Base-by-base conservation (phyloP, 192 early-diverging fungal genomes). In the Backusella psychrophila region DNA sequence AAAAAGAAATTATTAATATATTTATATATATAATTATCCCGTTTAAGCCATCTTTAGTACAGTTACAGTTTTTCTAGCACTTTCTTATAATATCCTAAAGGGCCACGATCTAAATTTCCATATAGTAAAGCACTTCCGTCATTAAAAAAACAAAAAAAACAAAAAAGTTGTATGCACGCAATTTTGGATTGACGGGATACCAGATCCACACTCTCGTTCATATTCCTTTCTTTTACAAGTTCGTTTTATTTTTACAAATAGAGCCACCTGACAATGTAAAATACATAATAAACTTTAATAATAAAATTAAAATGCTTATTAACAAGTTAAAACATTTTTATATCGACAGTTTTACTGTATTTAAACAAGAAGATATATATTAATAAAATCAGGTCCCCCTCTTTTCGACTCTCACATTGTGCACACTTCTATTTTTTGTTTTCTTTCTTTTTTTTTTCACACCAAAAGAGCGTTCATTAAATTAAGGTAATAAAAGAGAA, bases 1-100 rank as follows among this genome's bases (percentile, higher is more conserved):
- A 79, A 79, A 79, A 66, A 74, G 46, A 49, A 49, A 49, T 49
- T 49, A 49, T n/a, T 49, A 14, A 59, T 59, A 59, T 59, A 23
- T 59, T 59, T 59, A 26, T 59, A 21, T 33, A 21, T 9, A 59
- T 59, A 59, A 29, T 29, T 59, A 59, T 59, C 56, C 56, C 56
- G 56, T 59, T 59, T 59, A 59, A 59, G 56, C 56, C 56, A 59
- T 59, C 23, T 59, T 59, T 59, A 59, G 56, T 12, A 59, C 56
- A 4, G 8, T 21, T 38, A 38, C 36, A 38, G 38, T 39, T 39
- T 39, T 59, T 59, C 56, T 59, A 59, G 56, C 56, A 59, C 23
- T 59, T 59, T 59, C 56, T 12, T 11, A 59, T 59, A 23, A 21
- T 59, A 21, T 29, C 56, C 7, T 19, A 14, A 12, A 59, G 23